These are phyloP conservation scores for Oryza glaberrima DNA, from an alignment of 176 grass and related monocot genomes.

Conservation along the genomic window DNA sequence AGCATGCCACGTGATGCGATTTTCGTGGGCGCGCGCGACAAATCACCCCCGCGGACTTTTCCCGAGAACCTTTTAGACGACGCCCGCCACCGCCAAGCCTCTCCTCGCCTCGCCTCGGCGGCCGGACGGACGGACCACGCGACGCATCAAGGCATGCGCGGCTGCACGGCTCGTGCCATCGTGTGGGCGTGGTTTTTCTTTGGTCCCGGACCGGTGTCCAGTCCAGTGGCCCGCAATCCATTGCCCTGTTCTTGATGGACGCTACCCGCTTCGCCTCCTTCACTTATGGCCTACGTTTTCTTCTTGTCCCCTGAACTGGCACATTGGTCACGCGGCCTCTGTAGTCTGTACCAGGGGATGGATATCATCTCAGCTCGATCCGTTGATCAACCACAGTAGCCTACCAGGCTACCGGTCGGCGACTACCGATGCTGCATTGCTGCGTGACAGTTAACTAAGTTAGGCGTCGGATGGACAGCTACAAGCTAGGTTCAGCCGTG, in stretches of 20 bases:
- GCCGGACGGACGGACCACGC: constrained; percentile 5
- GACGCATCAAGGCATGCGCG: background rate
- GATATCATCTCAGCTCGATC: background rate
- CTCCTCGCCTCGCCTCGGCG: background rate
- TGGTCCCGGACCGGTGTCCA: constrained; percentile 27
- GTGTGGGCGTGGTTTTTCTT: background rate
- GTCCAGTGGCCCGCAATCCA: background rate
- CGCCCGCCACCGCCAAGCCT: too few relatives aligned
- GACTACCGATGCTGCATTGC: background rate
- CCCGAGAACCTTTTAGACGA: background rate
- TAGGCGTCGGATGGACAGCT: background rate
- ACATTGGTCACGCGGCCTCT: background rate
- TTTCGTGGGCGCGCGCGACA: constrained; percentile 25
- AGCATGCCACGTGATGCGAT: constrained; percentile 42
- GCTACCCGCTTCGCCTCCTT: constrained; percentile 24
- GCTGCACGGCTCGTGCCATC: constrained; percentile 19
- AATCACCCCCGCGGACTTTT: constrained; percentile 29
- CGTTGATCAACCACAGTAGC: background rate
- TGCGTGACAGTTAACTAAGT: background rate
- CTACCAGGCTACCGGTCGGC: background rate
- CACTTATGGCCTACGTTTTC: constrained; percentile 3
- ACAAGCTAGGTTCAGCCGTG: background rate
- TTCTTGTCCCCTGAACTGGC: background rate
- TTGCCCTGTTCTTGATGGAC: constrained; percentile 5
- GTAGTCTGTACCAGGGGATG: background rate